Evolutionary conservation across 768 basidiomycete genomes (phyloP).

Genomic region (Hemileccinum impolitum): DNA sequence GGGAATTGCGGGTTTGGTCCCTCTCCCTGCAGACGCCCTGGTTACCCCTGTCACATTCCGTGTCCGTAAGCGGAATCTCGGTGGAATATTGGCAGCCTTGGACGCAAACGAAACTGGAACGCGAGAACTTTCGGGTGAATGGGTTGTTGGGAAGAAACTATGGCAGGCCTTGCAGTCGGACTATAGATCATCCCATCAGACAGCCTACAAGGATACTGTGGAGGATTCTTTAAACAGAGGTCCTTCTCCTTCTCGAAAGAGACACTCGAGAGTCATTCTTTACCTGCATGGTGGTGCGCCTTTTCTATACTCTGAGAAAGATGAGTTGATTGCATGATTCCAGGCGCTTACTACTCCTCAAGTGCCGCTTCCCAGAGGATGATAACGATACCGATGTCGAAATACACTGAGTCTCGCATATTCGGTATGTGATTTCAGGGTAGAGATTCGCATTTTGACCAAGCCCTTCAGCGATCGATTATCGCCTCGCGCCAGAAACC

Average conservation of each 20-base stretch:
- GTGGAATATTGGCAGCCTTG: conserved; percentile 73
- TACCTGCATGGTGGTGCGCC: conserved; percentile 87
- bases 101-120: conserved; percentile 74
- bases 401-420: conserved; percentile 83
- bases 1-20: conserved; percentile 75
- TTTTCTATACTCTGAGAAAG: neutral
- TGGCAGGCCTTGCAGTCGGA: conserved; percentile 87
- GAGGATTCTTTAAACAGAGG: conserved; percentile 18
- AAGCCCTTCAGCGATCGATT: conserved; percentile 68
- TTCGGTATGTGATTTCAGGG: conserved; percentile 53
- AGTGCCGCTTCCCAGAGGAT: conserved; percentile 88
- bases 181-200: conserved; percentile 53
- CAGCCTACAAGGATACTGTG: conserved; percentile 17
- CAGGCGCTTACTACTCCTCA: conserved; percentile 91
- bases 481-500: conserved; percentile 94
- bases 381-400: conserved; percentile 87
- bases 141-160: conserved; percentile 91
- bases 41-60: conserved; percentile 93
- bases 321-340: conserved; percentile 1
- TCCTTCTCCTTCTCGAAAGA: conserved; percentile 30
- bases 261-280: conserved; percentile 78
- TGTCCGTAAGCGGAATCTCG: conserved; percentile 67
- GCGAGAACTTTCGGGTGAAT: conserved; percentile 89
- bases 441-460: neutral
- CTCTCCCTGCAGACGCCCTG: conserved; percentile 87